Conservation (phyloP, 1,139 yeast genomes). For the Cylindricascospora bacillispora region DNA sequence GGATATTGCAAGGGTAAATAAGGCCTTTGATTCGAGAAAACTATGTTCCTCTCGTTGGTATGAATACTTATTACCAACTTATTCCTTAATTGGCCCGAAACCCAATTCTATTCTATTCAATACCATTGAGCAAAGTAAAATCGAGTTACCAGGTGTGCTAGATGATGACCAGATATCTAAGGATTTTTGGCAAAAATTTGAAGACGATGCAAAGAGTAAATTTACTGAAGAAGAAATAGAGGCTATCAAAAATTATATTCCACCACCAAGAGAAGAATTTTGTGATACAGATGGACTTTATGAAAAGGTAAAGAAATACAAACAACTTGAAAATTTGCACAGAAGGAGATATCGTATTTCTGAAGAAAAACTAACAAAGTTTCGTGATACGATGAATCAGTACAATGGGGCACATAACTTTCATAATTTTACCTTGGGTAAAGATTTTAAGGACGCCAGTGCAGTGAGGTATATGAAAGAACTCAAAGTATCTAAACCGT, state of each 20-base stretch:
- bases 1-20: conserved; percentile 86
- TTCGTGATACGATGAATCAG: conserved; percentile 56
- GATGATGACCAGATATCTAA: conserved; percentile 57
- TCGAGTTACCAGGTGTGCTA: conserved; percentile 44
- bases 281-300: conserved; percentile 25
- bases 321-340: conserved; percentile 50
- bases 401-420: conserved; percentile 88
- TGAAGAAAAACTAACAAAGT: conserved; percentile 42
- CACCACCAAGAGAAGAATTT: conserved; percentile 28
- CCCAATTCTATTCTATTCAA: conserved; percentile 55
- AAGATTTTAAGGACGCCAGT: conserved; percentile 74
- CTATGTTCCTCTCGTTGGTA: conserved; percentile 90
- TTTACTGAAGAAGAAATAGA: conserved; percentile 40
- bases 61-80: conserved; percentile 87
- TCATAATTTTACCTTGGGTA: conserved; percentile 90
- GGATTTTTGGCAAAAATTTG: conserved; percentile 56
- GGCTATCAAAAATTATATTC: conserved; percentile 24
- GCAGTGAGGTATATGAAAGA: conserved; percentile 72
- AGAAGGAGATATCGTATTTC: conserved; percentile 63
- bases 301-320: conserved; percentile 42
- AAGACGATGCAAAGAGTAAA: conserved; percentile 30
- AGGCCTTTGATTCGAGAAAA: conserved; percentile 87
- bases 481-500: conserved; percentile 77
- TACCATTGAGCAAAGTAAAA: conserved; percentile 42
- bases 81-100: conserved; percentile 81